Conservation (phyloP, 2,329 filamentous ascomycete genomes). For the Apiospora marii region DNA sequence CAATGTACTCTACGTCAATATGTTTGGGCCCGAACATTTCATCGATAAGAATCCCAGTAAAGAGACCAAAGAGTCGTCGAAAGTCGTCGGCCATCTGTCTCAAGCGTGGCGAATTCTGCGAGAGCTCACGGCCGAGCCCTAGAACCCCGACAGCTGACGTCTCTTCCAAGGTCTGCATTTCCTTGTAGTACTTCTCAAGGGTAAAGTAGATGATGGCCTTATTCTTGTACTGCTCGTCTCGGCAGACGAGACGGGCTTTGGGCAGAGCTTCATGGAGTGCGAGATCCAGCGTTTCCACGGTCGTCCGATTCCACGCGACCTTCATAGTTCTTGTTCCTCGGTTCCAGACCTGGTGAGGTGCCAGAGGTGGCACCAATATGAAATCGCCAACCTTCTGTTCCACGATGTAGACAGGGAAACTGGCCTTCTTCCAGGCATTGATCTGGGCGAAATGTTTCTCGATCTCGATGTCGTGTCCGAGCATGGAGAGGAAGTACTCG, state of each 20-base stretch:
- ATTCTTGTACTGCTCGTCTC: slow-evolving; percentile 98
- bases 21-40: slow-evolving; percentile 84
- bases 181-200: slow-evolving; percentile 77
- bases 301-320: slow-evolving; percentile 96
- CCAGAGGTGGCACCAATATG: slow-evolving; percentile 89
- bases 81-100: slow-evolving; percentile 85
- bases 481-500: slow-evolving; percentile 90
- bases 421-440: slow-evolving; percentile 93
- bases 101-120: slow-evolving; percentile 56
- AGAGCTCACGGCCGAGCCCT: slow-evolving; percentile 54
- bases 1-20: slow-evolving; percentile 75
- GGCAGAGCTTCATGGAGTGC: slow-evolving; percentile 88
- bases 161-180: slow-evolving; percentile 63
- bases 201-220: slow-evolving; percentile 95
- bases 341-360: slow-evolving; percentile 98
- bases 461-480: slow-evolving; percentile 96
- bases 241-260: slow-evolving; percentile 87
- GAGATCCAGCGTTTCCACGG: slow-evolving; percentile 86
- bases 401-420: slow-evolving; percentile 90
- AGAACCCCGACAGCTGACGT: slow-evolving; percentile 54
- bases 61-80: slow-evolving; percentile 79
- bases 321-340: slow-evolving; percentile 95
- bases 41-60: slow-evolving; percentile 79
- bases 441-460: slow-evolving; percentile 97
- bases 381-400: slow-evolving; percentile 92